phyloP scores from a whole-genome alignment of 805 yeast species.

The Candida patagonica region DNA sequence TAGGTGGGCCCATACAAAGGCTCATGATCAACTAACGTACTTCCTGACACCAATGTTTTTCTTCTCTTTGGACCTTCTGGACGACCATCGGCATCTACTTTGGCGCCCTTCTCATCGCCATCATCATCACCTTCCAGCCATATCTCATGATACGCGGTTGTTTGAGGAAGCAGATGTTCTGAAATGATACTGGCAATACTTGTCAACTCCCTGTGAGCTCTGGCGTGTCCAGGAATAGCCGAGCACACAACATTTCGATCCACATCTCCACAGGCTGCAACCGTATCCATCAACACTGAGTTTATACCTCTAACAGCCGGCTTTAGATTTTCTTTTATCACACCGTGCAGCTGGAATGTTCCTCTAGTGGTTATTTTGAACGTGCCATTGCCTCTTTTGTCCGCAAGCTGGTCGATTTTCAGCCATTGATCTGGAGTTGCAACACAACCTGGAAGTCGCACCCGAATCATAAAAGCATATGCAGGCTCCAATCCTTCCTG shows the following conservation, averaged over 20 bases:
- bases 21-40: conserved; percentile 69
- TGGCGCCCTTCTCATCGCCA: conserved; percentile 58
- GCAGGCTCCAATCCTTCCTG: conserved; percentile 92
- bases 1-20: conserved; percentile 83
- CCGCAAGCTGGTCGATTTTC: conserved; percentile 68
- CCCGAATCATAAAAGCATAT: conserved; percentile 94
- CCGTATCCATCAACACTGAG: conserved; percentile 79
- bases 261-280: conserved; percentile 98
- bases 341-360: conserved; percentile 92
- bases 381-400: conserved; percentile 82
- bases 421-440: conserved; percentile 88
- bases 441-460: conserved; percentile 87
- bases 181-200: conserved; percentile 56
- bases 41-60: conserved; percentile 79
- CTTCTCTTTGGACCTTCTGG: conserved; percentile 70
- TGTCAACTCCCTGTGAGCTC: conserved; percentile 68
- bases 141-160: conserved; percentile 94
- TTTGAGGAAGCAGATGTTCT: conserved; percentile 76
- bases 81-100: conserved; percentile 53
- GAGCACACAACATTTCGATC: conserved; percentile 91
- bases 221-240: conserved; percentile 80
- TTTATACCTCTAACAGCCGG: conserved; percentile 92
- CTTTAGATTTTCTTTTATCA: conserved; percentile 80
- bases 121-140: conserved; percentile 87
- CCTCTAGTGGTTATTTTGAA: conserved; percentile 94